Evolutionary conservation across 2,329 filamentous ascomycete species (phyloP), one percentile per base, ranked within the genome.

Genomic region (Salinomyces thailandicus): DNA sequence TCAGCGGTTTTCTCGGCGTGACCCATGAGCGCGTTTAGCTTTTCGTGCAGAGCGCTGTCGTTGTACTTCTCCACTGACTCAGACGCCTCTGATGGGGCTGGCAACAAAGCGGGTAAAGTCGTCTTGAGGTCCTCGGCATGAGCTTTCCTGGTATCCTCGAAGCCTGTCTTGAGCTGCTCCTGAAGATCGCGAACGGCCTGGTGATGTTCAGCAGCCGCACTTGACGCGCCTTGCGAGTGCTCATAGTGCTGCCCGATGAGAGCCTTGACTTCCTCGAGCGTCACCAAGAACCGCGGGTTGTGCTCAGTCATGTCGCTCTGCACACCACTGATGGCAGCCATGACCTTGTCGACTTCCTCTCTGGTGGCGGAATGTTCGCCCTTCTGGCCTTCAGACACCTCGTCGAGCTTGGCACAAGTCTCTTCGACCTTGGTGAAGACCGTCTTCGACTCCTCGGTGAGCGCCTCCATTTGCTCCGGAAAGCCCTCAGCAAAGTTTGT

Each of bases 241-340:
- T 93, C 85, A 52, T 82, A 94, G 57, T 96, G 87, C 55, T 93
- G 76, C 16, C 77, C 81, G 37, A 94, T 83, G 16, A 93, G 71
- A 5, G 77, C 68, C 26, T 93, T 70, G n/a, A 96, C 77, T 51
- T 95, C 84, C 50, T 85, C 81, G 46, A 98, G 75, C 0, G 83
- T 76, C 36, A 89, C 79, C 39, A 95, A 73, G 47, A 96, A 82
- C 62, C 93, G 82, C 1, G 91, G 91, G 49, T 95, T 81, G 46
- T 81, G 81, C 57, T 95, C 86, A 6, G 73, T 74, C 18, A 93
- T 72, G 39, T 91, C 78, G 41, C 73, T 80, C 53, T 93, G 82
- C 1, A 96, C 67, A 16, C 76, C 77, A 47, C 83, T 79, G 12
- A 94, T 77, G 5, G 75, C 75, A 38, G 72, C 72, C 24, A 86